phyloP scores from a whole-genome alignment of 768 basidiomycete species.

The Suillus ampliporus region DNA sequence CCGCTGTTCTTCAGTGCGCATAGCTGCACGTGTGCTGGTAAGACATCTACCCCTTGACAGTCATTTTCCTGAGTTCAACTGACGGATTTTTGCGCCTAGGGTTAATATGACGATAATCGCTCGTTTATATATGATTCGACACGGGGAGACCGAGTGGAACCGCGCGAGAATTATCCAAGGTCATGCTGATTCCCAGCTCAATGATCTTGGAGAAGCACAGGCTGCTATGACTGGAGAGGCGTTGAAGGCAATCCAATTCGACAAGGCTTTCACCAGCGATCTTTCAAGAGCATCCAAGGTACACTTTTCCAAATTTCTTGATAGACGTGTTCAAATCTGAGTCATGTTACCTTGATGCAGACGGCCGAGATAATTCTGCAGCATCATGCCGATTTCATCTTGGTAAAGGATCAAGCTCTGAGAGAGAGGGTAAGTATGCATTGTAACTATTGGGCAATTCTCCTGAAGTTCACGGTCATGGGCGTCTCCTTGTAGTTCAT shows the following conservation, averaged over 20 bases:
- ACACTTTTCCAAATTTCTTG: neutral
- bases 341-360: constrained; percentile 39
- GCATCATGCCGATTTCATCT: constrained; percentile 50
- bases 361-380: constrained; percentile 73
- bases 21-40: neutral
- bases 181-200: constrained; percentile 72
- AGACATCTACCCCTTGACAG: neutral
- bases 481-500: constrained; percentile 48
- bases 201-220: constrained; percentile 66
- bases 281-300: constrained; percentile 64
- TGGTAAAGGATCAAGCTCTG: constrained; percentile 53
- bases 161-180: constrained; percentile 71
- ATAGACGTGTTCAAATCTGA: neutral
- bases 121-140: constrained; percentile 70
- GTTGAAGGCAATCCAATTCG: constrained; percentile 60
- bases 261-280: constrained; percentile 72
- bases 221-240: constrained; percentile 60
- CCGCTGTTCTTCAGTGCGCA: neutral
- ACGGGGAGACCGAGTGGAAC: constrained; percentile 82
- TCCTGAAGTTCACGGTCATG: neutral
- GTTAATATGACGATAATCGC: neutral
- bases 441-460: neutral
- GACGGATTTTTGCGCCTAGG: neutral
- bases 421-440: constrained; percentile 61
- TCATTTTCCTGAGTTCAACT: neutral